Conservation (phyloP, 2,329 filamentous ascomycete genomes). For the Aspergillus thermomutatus region DNA sequence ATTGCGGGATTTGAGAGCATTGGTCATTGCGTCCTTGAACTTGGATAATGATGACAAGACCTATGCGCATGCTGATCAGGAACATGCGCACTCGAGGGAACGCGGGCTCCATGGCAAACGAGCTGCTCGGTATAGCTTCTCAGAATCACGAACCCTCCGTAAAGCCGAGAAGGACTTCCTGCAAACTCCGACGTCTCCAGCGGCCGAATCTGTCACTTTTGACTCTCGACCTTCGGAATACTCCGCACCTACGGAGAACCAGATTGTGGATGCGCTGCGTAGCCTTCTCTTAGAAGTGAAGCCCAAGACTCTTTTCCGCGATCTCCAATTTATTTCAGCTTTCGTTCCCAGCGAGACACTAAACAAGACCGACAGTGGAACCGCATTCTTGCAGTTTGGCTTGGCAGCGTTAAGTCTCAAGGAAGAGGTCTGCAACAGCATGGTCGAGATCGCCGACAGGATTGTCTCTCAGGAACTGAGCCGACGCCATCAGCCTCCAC, state of each 20-base stretch:
- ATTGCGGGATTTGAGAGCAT: slow-evolving; percentile 74
- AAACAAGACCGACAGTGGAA: slow-evolving; percentile 59
- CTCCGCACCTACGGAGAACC: slow-evolving; percentile 56
- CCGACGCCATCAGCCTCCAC: slow-evolving; percentile 32
- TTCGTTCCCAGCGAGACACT: slow-evolving; percentile 57
- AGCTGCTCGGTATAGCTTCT: slow-evolving; percentile 31
- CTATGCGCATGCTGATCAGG: slow-evolving; percentile 3
- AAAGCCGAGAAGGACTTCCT: slow-evolving; percentile 14
- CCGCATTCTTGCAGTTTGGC: slow-evolving; percentile 87
- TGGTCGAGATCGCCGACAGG: slow-evolving; percentile 70
- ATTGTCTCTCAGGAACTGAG: slow-evolving; percentile 58
- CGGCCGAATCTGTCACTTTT: slow-evolving; percentile 29
- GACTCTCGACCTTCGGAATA: slow-evolving; percentile 41
- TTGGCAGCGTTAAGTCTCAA: slow-evolving; percentile 86
- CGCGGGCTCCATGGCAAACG: slow-evolving; percentile 13
- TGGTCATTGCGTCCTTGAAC: slow-evolving; percentile 73
- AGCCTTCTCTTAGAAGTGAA: slow-evolving; percentile 66
- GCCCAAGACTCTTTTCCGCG: slow-evolving; percentile 77
- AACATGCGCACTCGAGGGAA: slow-evolving; percentile 3
- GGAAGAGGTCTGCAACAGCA: slow-evolving; percentile 79
- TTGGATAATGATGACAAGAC: slow-evolving; percentile 46
- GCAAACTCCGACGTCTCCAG: slow-evolving; percentile 21
- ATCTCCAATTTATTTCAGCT: slow-evolving; percentile 68
- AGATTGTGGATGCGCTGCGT: slow-evolving; percentile 64
- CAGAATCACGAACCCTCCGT: slow-evolving; percentile 18